A percentile compares a stretch with the other conserved stretches of the same genome.
Evolutionary conservation across 306 rosid species (phyloP).

Genomic region (Rosa multiflora): DNA sequence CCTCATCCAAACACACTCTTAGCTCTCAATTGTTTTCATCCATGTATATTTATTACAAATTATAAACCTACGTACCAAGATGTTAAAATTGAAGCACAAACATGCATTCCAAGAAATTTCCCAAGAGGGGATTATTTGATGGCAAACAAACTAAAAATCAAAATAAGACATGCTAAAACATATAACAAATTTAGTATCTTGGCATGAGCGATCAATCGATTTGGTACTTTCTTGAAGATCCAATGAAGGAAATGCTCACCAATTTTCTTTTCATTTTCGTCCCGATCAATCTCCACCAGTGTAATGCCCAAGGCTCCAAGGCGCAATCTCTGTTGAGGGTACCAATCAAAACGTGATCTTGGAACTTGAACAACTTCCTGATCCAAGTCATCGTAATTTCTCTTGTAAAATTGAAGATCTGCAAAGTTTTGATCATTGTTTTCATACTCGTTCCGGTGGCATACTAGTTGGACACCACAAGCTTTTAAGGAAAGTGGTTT

Average conservation of each 20-base stretch:
- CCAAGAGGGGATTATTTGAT: background rate
- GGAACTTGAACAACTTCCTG: background rate
- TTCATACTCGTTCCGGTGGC: background rate
- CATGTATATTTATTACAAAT: too few species aligned
- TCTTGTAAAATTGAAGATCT: background rate
- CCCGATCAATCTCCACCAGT: background rate
- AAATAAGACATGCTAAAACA: background rate
- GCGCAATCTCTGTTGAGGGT: background rate
- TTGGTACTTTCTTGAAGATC: background rate
- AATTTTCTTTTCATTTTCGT: background rate
- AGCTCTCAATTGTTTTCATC: too few species aligned
- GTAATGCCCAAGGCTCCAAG: slow-evolving; percentile 1
- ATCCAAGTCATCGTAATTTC: background rate
- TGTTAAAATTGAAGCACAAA: background rate
- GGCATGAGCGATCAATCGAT: background rate
- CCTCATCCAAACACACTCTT: too few species aligned
- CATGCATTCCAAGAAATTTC: background rate
- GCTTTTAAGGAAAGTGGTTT: slow-evolving; percentile 6
- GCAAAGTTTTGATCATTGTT: background rate
- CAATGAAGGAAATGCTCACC: background rate
- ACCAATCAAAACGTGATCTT: background rate
- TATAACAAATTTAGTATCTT: background rate
- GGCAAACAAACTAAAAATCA: background rate
- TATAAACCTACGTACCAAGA: background rate
- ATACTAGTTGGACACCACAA: background rate